Conservation (phyloP, 768 basidiomycete species). For the Goffeauzyma gilvescens region DNA sequence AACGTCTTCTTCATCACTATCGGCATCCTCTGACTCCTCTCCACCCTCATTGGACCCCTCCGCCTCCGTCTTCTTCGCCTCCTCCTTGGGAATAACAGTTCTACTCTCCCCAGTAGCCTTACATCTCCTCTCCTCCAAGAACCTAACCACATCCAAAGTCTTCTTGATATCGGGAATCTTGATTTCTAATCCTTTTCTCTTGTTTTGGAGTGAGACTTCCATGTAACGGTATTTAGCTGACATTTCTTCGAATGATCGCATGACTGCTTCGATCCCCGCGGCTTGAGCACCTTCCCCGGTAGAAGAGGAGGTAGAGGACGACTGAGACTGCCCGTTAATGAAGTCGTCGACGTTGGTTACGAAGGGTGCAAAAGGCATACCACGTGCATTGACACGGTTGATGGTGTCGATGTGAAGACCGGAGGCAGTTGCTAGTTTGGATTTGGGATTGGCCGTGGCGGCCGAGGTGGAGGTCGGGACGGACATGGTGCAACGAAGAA, state of each 20-base stretch:
- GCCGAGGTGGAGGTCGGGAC: no score
- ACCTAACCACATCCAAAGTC: conserved; percentile 76
- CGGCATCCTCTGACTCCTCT: conserved; percentile 36
- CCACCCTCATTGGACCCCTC: not conserved
- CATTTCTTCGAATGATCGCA: conserved; percentile 74
- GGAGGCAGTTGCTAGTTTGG: conserved; percentile 1
- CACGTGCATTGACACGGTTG: conserved; percentile 55
- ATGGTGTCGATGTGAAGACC: conserved; percentile 9
- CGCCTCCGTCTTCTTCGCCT: not conserved
- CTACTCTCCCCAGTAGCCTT: conserved; percentile 20
- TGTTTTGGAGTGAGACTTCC: conserved; percentile 66
- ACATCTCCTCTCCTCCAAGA: conserved; percentile 52
- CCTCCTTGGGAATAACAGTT: not conserved
- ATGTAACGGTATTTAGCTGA: conserved; percentile 97
- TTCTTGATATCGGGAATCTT: conserved; percentile 94
- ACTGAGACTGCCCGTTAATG: conserved; percentile 58
- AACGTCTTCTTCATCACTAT: conserved; percentile 20
- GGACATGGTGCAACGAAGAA: no score
- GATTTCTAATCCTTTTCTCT: conserved; percentile 59
- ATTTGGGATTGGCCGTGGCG: not conserved
- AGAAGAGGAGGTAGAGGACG: no score
- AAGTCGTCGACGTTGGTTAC: conserved; percentile 74
- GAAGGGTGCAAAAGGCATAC: conserved; percentile 88
- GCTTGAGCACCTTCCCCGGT: no score
- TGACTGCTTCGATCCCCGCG: conserved; percentile 53